Base-by-base conservation (phyloP, 2,329 filamentous ascomycete genomes). In the Daldinia sp. region DNA sequence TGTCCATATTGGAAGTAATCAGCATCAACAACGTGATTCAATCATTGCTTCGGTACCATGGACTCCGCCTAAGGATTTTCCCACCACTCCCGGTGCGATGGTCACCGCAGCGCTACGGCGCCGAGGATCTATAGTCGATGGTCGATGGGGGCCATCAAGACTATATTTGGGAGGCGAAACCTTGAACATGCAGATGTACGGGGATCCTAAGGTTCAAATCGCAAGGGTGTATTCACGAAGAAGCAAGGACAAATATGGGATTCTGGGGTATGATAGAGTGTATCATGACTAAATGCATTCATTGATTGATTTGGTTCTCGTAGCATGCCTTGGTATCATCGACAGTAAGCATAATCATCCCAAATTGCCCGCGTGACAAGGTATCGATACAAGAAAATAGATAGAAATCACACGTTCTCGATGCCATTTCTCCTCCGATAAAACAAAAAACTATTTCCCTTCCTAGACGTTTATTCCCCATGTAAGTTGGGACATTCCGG, bases 301-400 rank as follows among this genome's bases (percentile, higher is more conserved):
- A 64, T 67, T 67, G 32, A 64, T 62, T 62, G 64, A 67, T 64
- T 52, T 39, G 54, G 55, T 58, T 58, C 60, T 67, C 58, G 60
- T 67, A 59, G 39, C 64, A 64, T 62, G 41, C 47, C 51, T 64
- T 67, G 64, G 64, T 67, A 67, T 64, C 64, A 67, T 67, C 58
- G 58, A 67, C 53, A 61, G 58, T 64, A 67, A 67, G 64, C 58
- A 61, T 43, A 64, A 62, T 57, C 61, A 67, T 62, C 61, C 61
- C 55, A 59, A 57, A 62, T 43, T 59, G 58, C 43, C 64, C 64
- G 64, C 61, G 54, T 67, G 61, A 67, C 64, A 51, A 64, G 64
- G 64, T 64, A 67, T 67, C 64, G 47, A 64, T 66, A 58, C 57
- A 67, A 51, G 34, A 55, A 64, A 64, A 64, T 64, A 62, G 54